phyloP scores from a whole-genome alignment of 441 rosid genomes.

The Populus trichocarpa region DNA sequence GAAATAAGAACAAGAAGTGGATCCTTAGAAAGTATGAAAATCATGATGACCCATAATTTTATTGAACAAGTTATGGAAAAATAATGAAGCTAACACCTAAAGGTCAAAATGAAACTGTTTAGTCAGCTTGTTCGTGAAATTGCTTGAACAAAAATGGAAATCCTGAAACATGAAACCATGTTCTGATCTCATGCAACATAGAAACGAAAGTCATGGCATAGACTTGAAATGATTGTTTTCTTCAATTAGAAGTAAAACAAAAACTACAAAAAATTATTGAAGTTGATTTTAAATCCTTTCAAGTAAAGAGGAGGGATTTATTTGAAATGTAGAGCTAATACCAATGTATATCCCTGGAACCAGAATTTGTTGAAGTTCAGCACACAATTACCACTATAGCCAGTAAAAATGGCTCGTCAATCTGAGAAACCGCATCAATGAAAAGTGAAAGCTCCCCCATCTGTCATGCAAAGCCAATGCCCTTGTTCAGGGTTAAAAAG shows the following conservation, averaged over 20 bases:
- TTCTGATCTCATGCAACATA: neutral
- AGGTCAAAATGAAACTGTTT: neutral
- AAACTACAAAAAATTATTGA: neutral
- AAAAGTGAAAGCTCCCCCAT: constrained; percentile 97
- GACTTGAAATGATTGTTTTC: constrained; percentile 6
- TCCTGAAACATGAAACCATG: neutral
- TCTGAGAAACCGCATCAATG: constrained; percentile 78
- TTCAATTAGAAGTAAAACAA: neutral
- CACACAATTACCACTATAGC: constrained; percentile 99
- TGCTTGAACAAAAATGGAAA: neutral
- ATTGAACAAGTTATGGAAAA: neutral
- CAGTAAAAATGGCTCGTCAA: constrained; percentile 95
- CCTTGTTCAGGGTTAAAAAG: constrained; percentile 35
- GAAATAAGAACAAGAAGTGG: neutral
- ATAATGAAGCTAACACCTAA: neutral
- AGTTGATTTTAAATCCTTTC: constrained; percentile 23
- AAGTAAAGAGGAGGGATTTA: constrained; percentile 31
- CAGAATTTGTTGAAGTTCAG: constrained; percentile 98
- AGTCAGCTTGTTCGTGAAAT: neutral
- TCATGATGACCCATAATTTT: neutral
- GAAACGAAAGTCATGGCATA: constrained; percentile 5
- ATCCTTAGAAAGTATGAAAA: neutral
- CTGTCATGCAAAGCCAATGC: constrained; percentile 44
- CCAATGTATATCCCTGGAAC: constrained; percentile 91
- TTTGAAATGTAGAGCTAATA: constrained; percentile 88